Conservation (phyloP, 140 eudicot species). For the Flaveria floridana region DNA sequence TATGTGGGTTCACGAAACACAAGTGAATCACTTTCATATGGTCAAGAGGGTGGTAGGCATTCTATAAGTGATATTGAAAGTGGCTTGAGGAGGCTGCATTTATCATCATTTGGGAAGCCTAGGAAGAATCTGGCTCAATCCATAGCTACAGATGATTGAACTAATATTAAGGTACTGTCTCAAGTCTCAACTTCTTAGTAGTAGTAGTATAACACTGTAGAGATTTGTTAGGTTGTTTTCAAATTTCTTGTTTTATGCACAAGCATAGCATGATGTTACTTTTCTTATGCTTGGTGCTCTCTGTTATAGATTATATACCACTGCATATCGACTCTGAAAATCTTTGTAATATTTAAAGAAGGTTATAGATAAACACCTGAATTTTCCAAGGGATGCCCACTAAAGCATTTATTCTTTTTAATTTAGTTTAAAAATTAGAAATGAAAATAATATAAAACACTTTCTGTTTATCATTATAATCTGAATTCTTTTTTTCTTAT, state of each 20-base stretch:
- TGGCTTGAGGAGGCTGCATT: conserved; percentile 20
- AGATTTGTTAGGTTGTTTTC: conserved; percentile 7
- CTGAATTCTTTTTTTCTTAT: background rate
- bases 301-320: background rate
- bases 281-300: background rate
- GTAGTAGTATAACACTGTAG: background rate
- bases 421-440: too few relatives aligned
- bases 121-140: background rate
- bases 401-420: background rate
- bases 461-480: background rate
- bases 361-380: background rate
- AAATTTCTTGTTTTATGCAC: background rate
- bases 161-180: background rate
- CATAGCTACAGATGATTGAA: conserved; percentile 3
- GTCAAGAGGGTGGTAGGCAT: conserved; percentile 21
- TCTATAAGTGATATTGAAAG: conserved; percentile 16
- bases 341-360: background rate
- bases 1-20: conserved; percentile 16
- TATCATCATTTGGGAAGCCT: conserved; percentile 2
- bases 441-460: too few relatives aligned
- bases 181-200: background rate
- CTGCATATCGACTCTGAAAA: conserved; percentile 1
- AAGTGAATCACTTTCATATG: background rate
- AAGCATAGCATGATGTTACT: background rate
- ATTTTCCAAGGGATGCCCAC: background rate